Conservation (phyloP, 2,329 filamentous ascomycete species). For the Penicillium sp. region DNA sequence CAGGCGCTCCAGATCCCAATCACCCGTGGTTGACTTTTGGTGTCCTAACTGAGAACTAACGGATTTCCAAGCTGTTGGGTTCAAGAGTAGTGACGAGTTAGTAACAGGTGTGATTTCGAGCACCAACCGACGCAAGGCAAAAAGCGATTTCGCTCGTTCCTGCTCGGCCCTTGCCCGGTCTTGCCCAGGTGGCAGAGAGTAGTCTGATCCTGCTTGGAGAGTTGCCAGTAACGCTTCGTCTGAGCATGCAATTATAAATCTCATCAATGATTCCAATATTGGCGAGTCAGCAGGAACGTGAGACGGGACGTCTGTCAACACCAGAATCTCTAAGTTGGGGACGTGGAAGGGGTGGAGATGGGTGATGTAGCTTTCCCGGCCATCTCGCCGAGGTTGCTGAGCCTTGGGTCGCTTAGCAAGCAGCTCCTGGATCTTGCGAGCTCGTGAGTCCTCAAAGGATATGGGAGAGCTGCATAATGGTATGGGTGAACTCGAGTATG, state of each 20-base stretch:
- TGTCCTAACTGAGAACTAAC: slow-evolving; percentile 52
- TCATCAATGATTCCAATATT: slow-evolving; percentile 51
- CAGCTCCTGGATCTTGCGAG: slow-evolving; percentile 43
- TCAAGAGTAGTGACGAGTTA: slow-evolving; percentile 19
- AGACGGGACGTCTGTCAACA: slow-evolving; percentile 62
- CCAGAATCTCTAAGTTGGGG: slow-evolving; percentile 58
- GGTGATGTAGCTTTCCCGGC: slow-evolving; percentile 33
- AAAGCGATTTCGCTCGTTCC: slow-evolving; percentile 56
- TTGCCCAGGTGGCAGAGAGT: slow-evolving; percentile 62
- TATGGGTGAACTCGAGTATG: slow-evolving; percentile 12
- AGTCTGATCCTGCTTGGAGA: slow-evolving; percentile 60
- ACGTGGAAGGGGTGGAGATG: slow-evolving; percentile 61
- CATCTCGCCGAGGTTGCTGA: slow-evolving; percentile 34
- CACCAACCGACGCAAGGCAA: slow-evolving; percentile 60
- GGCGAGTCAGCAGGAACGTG: slow-evolving; percentile 47
- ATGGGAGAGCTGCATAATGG: slow-evolving; percentile 27
- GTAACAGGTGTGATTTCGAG: slow-evolving; percentile 56
- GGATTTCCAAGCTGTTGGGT: slow-evolving; percentile 43
- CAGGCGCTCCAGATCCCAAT: slow-evolving; percentile 62
- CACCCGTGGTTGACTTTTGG: slow-evolving; percentile 62
- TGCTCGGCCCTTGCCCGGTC: slow-evolving; percentile 54
- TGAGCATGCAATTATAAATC: slow-evolving; percentile 62
- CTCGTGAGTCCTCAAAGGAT: slow-evolving; percentile 31
- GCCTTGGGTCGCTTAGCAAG: slow-evolving; percentile 44
- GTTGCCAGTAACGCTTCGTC: slow-evolving; percentile 59